Evolutionary conservation across 2,329 filamentous ascomycete species (phyloP).

Genomic region (Penicillium occitanis): DNA sequence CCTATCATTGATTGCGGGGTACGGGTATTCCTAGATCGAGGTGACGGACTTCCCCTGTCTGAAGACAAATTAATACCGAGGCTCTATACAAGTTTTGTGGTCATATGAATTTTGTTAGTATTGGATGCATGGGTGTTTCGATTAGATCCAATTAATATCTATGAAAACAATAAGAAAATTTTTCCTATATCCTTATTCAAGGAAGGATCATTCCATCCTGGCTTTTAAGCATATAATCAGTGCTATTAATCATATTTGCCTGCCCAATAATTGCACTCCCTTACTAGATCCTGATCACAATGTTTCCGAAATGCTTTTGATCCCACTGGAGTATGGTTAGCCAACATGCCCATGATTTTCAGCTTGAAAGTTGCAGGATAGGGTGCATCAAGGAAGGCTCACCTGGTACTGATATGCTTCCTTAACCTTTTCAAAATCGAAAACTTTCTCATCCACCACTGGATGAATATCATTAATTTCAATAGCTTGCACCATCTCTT

Average conservation of each 20-base stretch:
- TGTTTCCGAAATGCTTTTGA: constrained; percentile 58
- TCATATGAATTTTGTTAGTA: neutral
- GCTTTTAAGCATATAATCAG: neutral
- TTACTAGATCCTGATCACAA: constrained; percentile 49
- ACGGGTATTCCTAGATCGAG: neutral
- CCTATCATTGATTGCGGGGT: neutral
- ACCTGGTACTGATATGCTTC: constrained; percentile 18
- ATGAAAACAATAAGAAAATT: neutral
- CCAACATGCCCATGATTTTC: constrained; percentile 23
- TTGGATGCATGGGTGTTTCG: neutral
- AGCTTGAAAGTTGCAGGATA: neutral
- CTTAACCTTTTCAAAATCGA: constrained; percentile 13
- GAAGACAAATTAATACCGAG: neutral
- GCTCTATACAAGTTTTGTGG: neutral
- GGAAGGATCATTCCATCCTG: neutral
- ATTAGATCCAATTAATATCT: neutral
- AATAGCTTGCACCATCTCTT: constrained; percentile 60
- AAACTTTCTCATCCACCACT: constrained; percentile 49
- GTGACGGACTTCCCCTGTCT: neutral
- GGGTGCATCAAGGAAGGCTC: neutral
- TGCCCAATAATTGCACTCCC: neutral
- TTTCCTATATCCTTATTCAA: neutral
- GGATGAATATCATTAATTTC: constrained; percentile 61
- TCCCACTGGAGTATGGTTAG: constrained; percentile 37
- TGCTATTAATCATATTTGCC: neutral